phyloP scores from a whole-genome alignment of 1,284 basidiomycete species.

The Athelia psychrophila region DNA sequence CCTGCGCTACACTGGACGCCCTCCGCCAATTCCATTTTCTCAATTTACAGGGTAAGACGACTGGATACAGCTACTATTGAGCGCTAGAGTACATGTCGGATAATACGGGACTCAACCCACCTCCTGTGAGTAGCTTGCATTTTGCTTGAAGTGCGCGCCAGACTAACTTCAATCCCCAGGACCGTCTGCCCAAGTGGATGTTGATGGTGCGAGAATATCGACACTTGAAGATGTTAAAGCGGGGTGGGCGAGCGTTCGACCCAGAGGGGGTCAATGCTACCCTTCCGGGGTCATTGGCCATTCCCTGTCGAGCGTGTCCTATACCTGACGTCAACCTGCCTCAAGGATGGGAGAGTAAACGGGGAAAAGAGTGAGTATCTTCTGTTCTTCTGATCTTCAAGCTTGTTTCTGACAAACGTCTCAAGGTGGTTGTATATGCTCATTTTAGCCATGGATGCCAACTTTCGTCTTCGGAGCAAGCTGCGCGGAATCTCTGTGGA shows the following conservation, averaged over 20 bases:
- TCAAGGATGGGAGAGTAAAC: background rate
- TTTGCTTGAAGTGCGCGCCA: too few species aligned
- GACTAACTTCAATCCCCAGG: background rate
- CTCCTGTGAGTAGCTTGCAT: constrained; percentile 1
- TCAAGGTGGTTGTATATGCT: background rate
- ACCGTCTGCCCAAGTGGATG: background rate
- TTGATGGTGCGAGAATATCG: background rate
- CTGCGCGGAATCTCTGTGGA: background rate
- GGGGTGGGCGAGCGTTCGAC: background rate
- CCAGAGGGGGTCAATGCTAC: background rate
- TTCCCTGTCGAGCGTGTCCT: constrained; percentile 1
- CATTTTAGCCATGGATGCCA: background rate
- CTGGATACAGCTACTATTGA: constrained; percentile 12
- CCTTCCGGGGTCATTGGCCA: background rate
- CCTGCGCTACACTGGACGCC: constrained; percentile 14
- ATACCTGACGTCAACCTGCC: background rate
- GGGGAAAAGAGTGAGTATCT: background rate
- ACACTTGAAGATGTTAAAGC: background rate
- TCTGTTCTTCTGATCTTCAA: background rate
- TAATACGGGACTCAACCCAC: constrained; percentile 1
- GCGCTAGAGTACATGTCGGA: constrained; percentile 10
- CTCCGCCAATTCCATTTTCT: constrained; percentile 15
- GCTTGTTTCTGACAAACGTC: background rate
- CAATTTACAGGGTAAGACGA: constrained; percentile 10
- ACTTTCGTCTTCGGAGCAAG: background rate